Evolutionary conservation across 2,329 filamentous ascomycete genomes (phyloP).

Genomic region (Huntiella omanensis): DNA sequence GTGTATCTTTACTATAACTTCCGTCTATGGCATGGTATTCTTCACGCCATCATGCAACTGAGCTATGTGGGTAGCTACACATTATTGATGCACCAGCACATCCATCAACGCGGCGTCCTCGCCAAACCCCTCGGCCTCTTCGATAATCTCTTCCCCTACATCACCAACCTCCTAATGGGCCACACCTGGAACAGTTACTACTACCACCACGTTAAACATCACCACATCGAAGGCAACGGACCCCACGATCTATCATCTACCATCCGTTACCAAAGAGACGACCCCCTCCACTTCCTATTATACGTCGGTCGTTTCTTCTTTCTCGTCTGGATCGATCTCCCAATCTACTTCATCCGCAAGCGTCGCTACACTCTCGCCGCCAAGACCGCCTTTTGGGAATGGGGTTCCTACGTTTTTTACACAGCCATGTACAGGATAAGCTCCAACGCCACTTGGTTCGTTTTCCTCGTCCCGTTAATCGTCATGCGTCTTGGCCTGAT

Average conservation of each 20-base stretch:
- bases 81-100: conserved; percentile 70
- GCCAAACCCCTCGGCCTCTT: conserved; percentile 33
- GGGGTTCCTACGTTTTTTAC: conserved; percentile 33
- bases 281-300: conserved; percentile 42
- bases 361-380: conserved; percentile 34
- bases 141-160: conserved; percentile 51
- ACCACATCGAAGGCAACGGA: conserved; percentile 35
- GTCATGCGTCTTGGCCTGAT: conserved; percentile 53
- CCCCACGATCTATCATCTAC: conserved; percentile 40
- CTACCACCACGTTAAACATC: conserved; percentile 74
- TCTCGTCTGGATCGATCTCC: conserved; percentile 56
- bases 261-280: conserved; percentile 57
- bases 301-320: conserved; percentile 60
- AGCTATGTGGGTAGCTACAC: conserved; percentile 59
- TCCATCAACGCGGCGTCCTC: conserved; percentile 56
- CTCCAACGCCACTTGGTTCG: conserved; percentile 39
- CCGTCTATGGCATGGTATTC: conserved; percentile 44
- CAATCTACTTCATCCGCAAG: conserved; percentile 51
- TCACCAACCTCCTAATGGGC: conserved; percentile 58
- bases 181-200: conserved; percentile 76
- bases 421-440: conserved; percentile 32
- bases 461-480: conserved; percentile 45
- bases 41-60: conserved; percentile 46
- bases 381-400: conserved; percentile 42
- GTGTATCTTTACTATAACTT: conserved; percentile 46